Evolutionary conservation across 2,329 filamentous ascomycete species (phyloP).

Genomic region (Setomelanomma holmii): DNA sequence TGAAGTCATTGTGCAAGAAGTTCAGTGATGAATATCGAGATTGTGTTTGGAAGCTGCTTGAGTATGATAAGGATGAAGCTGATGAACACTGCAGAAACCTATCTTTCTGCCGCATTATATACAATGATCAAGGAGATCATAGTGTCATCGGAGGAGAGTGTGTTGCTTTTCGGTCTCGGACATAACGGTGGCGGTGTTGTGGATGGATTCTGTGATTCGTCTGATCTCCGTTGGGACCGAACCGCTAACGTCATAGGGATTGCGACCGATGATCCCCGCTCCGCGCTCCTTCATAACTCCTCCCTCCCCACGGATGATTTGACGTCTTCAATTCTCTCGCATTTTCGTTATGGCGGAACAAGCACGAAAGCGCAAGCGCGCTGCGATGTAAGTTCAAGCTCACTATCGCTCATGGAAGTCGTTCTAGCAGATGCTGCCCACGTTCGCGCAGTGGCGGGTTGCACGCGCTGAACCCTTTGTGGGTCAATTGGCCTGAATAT

Average conservation of each 20-base stretch:
- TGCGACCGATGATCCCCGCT: background rate
- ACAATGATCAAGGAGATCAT: background rate
- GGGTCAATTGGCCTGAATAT: too few species aligned
- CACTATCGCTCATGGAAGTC: too few species aligned
- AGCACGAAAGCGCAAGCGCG: conserved; percentile 48
- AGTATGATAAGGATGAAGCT: background rate
- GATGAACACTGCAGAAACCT: background rate
- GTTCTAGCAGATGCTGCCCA: too few species aligned
- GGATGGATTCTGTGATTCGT: background rate
- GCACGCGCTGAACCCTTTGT: too few species aligned
- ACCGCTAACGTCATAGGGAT: background rate
- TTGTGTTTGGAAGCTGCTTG: background rate
- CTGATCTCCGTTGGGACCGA: background rate
- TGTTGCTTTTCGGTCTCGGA: conserved; percentile 1
- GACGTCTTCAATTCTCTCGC: background rate
- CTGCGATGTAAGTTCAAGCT: conserved; percentile 55
- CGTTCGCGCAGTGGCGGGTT: too few species aligned
- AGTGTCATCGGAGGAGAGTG: background rate
- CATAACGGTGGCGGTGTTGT: conserved; percentile 4
- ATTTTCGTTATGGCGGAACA: conserved; percentile 30
- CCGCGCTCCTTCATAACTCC: background rate
- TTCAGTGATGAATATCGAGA: background rate
- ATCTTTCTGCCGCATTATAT: background rate
- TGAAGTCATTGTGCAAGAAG: background rate
- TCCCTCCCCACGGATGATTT: background rate